These are phyloP conservation scores for Xylariales sp. DNA, from an alignment of 2,329 filamentous ascomycete genomes.

Conservation along the genomic window DNA sequence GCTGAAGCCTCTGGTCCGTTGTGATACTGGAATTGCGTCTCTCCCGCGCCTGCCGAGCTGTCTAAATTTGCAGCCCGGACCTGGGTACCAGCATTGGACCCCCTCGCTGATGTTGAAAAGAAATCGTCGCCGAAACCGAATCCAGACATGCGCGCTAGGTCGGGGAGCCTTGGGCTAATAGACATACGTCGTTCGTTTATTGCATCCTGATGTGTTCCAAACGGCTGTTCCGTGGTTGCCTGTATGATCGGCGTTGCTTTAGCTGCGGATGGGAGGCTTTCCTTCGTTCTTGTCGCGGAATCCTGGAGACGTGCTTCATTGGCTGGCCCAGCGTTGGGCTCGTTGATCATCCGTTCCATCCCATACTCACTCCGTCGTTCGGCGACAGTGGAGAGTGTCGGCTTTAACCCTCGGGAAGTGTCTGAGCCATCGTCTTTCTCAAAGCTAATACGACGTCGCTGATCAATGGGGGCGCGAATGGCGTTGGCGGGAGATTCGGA, in stretches of 20 bases:
- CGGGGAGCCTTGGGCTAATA: slow-evolving; percentile 53
- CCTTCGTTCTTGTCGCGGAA: too few relatives aligned
- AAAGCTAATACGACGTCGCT: slow-evolving; percentile 19
- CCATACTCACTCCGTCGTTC: slow-evolving; percentile 58
- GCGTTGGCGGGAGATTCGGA: slow-evolving; percentile 9
- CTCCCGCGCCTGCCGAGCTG: too few relatives aligned
- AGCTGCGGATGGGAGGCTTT: too few relatives aligned
- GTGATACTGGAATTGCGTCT: too few relatives aligned
- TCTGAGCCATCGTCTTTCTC: slow-evolving; percentile 33
- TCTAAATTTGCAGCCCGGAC: not conserved
- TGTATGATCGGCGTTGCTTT: too few relatives aligned
- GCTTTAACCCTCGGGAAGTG: slow-evolving; percentile 30
- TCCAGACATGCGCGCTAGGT: slow-evolving; percentile 53
- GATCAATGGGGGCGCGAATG: slow-evolving; percentile 17
- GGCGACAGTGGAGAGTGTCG: slow-evolving; percentile 46
- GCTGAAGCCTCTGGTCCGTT: too few relatives aligned
- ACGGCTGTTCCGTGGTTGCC: not conserved
- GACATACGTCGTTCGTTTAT: slow-evolving; percentile 29
- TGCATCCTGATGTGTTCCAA: slow-evolving; percentile 6
- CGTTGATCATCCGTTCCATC: slow-evolving; percentile 37
- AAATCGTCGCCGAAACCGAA: slow-evolving; percentile 58
- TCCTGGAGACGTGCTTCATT: too few relatives aligned
- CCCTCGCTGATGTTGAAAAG: slow-evolving; percentile 34
- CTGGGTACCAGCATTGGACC: not conserved
- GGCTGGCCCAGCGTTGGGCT: slow-evolving; percentile 7